These are phyloP conservation scores for Macrocybe sp. DNA, from an alignment of 1,284 basidiomycete genomes.

Conservation along the genomic window DNA sequence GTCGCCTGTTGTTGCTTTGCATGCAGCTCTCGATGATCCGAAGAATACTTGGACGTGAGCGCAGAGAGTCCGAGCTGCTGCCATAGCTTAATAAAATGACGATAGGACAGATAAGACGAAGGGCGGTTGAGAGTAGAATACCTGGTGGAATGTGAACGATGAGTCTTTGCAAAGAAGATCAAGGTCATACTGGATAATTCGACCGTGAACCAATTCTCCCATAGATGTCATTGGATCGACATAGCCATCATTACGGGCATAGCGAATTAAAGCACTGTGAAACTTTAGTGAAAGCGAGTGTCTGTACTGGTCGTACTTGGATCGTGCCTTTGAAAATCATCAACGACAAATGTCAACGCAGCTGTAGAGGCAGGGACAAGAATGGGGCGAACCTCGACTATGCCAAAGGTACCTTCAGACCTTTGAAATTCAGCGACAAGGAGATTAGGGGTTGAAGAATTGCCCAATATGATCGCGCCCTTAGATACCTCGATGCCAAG, in stretches of 20 bases:
- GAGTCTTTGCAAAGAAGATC: background rate
- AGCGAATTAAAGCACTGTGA: conserved; percentile 56
- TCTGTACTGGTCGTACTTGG: conserved; percentile 77
- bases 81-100: conserved; percentile 51
- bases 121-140: conserved; percentile 24
- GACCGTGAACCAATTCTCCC: conserved; percentile 59
- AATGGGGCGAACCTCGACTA: conserved; percentile 53
- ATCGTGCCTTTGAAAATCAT: conserved; percentile 54
- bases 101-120: conserved; percentile 39
- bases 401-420: conserved; percentile 73
- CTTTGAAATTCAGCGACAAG: conserved; percentile 75
- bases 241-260: conserved; percentile 76
- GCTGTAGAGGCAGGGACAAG: background rate
- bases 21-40: conserved; percentile 23
- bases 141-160: conserved; percentile 12
- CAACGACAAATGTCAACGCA: conserved; percentile 3
- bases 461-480: conserved; percentile 79
- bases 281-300: conserved; percentile 72
- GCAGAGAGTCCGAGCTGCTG: conserved; percentile 46
- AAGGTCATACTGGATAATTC: conserved; percentile 48
- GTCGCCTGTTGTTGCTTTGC: conserved; percentile 13
- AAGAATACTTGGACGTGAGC: conserved; percentile 26
- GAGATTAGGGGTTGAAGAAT: conserved; percentile 76
- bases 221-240: conserved; percentile 58
- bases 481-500: conserved; percentile 70